phyloP scores from a whole-genome alignment of 176 grass and related monocot species.

The Musa beccarii region DNA sequence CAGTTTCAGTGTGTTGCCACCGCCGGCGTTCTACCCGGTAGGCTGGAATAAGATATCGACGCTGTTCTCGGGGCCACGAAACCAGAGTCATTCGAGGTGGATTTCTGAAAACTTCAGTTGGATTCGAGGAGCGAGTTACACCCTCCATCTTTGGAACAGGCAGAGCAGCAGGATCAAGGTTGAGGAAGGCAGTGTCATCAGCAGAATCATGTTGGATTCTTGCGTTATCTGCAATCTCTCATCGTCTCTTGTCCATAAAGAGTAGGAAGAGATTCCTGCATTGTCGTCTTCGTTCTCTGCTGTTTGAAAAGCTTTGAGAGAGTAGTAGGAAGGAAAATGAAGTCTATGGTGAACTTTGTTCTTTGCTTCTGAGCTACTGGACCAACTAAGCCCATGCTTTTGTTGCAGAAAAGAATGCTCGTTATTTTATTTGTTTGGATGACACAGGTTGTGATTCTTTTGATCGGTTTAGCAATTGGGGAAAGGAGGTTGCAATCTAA shows the following conservation, averaged over 20 bases:
- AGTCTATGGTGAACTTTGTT: no score
- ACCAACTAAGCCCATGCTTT: no score
- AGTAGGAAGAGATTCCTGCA: no score
- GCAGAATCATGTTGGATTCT: slow-evolving; percentile 35
- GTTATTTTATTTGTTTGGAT: no score
- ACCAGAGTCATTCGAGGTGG: slow-evolving; percentile 32
- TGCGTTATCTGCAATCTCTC: slow-evolving; percentile 78
- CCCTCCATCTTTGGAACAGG: slow-evolving; percentile 81
- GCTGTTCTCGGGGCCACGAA: slow-evolving; percentile 48
- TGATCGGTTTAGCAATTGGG: no score
- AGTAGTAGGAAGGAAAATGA: no score
- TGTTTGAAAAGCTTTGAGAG: no score
- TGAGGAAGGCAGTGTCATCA: slow-evolving; percentile 69
- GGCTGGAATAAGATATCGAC: slow-evolving; percentile 63
- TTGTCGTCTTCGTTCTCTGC: no score
- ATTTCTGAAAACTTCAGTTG: slow-evolving; percentile 42
- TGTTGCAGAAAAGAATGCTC: no score
- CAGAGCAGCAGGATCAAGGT: slow-evolving; percentile 42
- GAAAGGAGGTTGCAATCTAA: no score
- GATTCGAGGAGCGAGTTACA: slow-evolving; percentile 48
- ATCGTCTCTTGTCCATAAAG: neutral
- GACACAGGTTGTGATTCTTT: no score
- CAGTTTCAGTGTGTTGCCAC: slow-evolving; percentile 48
- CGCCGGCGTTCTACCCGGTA: slow-evolving; percentile 70
- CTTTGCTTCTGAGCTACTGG: no score